phyloP scores from a whole-genome alignment of 768 basidiomycete species.

The Hericium coralloides region DNA sequence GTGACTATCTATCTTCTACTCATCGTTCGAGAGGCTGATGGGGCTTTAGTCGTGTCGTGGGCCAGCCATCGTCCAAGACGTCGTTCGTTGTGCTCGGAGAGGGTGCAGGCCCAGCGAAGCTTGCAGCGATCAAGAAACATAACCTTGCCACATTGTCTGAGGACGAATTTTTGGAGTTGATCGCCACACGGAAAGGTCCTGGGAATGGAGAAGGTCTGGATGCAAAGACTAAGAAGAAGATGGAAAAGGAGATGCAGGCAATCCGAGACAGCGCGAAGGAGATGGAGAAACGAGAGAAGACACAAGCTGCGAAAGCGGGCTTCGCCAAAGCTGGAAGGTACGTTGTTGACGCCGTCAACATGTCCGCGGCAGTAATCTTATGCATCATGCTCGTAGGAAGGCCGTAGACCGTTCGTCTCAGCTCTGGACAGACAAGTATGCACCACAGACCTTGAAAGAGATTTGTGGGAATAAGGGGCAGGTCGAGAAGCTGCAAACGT shows the following conservation, averaged over 20 bases:
- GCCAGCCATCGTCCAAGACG: constrained; percentile 84
- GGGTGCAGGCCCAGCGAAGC: constrained; percentile 81
- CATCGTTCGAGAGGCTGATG: not conserved
- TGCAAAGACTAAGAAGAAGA: constrained; percentile 73
- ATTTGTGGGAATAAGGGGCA: constrained; percentile 92
- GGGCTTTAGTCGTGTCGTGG: constrained; percentile 65
- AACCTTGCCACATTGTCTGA: constrained; percentile 69
- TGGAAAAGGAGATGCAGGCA: constrained; percentile 71
- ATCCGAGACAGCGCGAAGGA: constrained; percentile 67
- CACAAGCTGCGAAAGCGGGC: constrained; percentile 14
- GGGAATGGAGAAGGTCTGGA: constrained; percentile 40
- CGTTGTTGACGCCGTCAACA: constrained; percentile 2
- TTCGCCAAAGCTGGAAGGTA: constrained; percentile 15
- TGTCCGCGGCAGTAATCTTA: not conserved
- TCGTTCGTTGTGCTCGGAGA: constrained; percentile 83
- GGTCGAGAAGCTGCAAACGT: constrained; percentile 81
- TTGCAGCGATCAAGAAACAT: constrained; percentile 81
- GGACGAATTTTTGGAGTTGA: constrained; percentile 80
- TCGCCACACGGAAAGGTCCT: constrained; percentile 58
- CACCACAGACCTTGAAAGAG: constrained; percentile 79
- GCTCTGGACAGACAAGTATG: constrained; percentile 94
- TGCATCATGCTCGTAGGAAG: constrained; percentile 21
- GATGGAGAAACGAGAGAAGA: constrained; percentile 66
- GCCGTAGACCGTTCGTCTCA: constrained; percentile 44
- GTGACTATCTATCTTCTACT: constrained; percentile 18